Evolutionary conservation across 306 rosid species (phyloP), one percentile per base, ranked within the genome.

Genomic region (Cicer yamashitae): DNA sequence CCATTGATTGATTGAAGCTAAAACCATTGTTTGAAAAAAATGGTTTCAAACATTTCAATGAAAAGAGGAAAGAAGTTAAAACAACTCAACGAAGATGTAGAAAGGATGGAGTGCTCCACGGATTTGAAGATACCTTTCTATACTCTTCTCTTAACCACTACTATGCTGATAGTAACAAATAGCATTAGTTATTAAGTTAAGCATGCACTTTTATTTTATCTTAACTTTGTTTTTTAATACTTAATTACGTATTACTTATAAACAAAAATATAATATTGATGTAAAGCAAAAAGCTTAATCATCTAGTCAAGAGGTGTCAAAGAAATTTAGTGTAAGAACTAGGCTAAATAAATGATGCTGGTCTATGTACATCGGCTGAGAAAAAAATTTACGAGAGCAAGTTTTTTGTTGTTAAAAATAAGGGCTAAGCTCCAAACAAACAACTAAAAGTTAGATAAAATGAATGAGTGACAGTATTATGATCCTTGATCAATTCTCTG

Each of bases 11-110:
- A 25, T 17, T 73, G 38, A 48, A 38, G 17, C 39, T 7, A 39
- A 62, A 62, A 39, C 47, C 68, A 62, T 62, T 39, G 12, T 38
- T 62, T 38, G 30, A 14, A 39, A 11, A 61, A 60, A 60, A 13
- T 7, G 10, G 9, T 7, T 13, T 38, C 41, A 48, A 40, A 38
- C 30, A 52, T 11, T 75, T 44, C 18, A 20, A 44, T 66, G 37
- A 34, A 12, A 59, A 25, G 17, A 3, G 17, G 10, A 12, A 59
- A 25, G 12, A 12, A 1, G 50, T 8, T 48, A 15, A 61, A 40
- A 38, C 14, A 51, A 17, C 13, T 44, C 54, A 20, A 6, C 22
- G 47, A 13, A 20, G 37, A 6, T 39, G 64, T 53, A 71, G 40
- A 51, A 34, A 40, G 37, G 15, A 50, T 52, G 10, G 38, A 70